These are phyloP conservation scores for Bryopsis sp. DNA, from an alignment of 139 green algal genomes.

Conservation along the genomic window DNA sequence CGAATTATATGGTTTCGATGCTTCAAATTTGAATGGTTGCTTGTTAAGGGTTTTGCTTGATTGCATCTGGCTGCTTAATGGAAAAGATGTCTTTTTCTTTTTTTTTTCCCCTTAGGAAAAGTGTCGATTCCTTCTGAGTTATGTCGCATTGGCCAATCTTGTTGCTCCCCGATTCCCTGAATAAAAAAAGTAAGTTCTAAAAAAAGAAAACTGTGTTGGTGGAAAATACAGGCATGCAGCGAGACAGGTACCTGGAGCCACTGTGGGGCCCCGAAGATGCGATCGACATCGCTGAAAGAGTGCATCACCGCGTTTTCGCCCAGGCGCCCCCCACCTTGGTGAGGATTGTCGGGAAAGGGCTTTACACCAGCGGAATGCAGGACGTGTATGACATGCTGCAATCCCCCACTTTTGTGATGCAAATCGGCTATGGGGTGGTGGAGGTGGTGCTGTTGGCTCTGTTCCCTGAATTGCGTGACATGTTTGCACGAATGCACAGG, in stretches of 20 bases:
- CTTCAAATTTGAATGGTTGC: too few species aligned
- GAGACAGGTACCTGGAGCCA: conserved; percentile 30
- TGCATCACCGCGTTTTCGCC: conserved; percentile 30
- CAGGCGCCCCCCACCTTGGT: conserved; percentile 33
- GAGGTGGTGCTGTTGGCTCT: conserved; percentile 40
- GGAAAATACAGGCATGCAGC: conserved; percentile 18
- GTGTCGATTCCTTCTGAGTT: too few species aligned
- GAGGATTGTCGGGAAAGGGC: conserved; percentile 37
- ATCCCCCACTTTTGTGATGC: conserved; percentile 39
- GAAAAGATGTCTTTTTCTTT: too few species aligned
- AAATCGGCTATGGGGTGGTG: conserved; percentile 51
- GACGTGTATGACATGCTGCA: conserved; percentile 63
- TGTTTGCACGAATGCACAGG: conserved; percentile 15
- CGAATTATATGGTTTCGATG: too few species aligned
- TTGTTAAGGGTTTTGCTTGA: too few species aligned
- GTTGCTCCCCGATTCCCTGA: background rate
- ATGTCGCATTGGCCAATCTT: background rate
- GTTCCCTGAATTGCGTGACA: conserved; percentile 46
- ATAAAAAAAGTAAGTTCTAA: background rate
- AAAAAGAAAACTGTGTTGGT: background rate
- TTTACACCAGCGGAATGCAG: conserved; percentile 37
- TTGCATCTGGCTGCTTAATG: too few species aligned
- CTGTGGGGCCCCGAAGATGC: conserved; percentile 28
- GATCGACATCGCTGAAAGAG: conserved; percentile 39
- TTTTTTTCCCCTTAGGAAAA: too few species aligned